These are phyloP conservation scores for Metschnikowia baotianmanensis DNA, from an alignment of 805 yeast species.

Conservation along the genomic window DNA sequence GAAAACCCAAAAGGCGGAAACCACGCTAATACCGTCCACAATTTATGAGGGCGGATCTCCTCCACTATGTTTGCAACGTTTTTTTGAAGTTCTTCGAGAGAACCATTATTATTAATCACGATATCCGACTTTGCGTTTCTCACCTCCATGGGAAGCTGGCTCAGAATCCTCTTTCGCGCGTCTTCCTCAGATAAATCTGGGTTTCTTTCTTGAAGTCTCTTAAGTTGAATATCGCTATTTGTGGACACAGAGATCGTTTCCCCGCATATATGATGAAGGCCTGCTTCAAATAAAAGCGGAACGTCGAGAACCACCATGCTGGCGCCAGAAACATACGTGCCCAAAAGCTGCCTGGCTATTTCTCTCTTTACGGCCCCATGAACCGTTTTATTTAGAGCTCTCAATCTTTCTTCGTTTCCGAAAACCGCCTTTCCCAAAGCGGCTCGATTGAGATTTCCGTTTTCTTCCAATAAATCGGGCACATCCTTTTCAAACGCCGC, in stretches of 20 bases:
- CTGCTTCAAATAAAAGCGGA: constrained; percentile 83
- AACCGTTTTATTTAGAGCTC: constrained; percentile 65
- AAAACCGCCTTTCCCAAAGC: constrained; percentile 80
- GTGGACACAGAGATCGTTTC: constrained; percentile 67
- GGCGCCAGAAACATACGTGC: constrained; percentile 57
- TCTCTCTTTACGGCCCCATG: constrained; percentile 83
- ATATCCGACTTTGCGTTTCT: constrained; percentile 61
- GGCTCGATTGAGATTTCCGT: constrained; percentile 58
- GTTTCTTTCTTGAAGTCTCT: constrained; percentile 65
- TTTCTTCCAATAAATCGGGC: constrained; percentile 46
- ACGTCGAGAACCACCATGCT: constrained; percentile 77
- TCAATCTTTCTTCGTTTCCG: constrained; percentile 57
- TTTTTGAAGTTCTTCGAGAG: constrained; percentile 23
- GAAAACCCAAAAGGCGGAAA: constrained; percentile 41
- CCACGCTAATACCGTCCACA: constrained; percentile 26
- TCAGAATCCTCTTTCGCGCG: constrained; percentile 64
- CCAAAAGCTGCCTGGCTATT: constrained; percentile 55
- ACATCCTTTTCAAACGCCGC: constrained; percentile 54
- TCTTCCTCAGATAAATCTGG: constrained; percentile 63
- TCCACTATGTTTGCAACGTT: constrained; percentile 23
- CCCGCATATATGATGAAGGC: constrained; percentile 71
- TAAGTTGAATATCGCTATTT: constrained; percentile 52
- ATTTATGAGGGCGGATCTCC: constrained; percentile 29
- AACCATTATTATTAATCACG: constrained; percentile 61
- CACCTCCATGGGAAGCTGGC: constrained; percentile 69